Evolutionary conservation across 2,329 filamentous ascomycete genomes (phyloP), one percentile per base, ranked within the genome.

Genomic region (Hypoxylon sp.): DNA sequence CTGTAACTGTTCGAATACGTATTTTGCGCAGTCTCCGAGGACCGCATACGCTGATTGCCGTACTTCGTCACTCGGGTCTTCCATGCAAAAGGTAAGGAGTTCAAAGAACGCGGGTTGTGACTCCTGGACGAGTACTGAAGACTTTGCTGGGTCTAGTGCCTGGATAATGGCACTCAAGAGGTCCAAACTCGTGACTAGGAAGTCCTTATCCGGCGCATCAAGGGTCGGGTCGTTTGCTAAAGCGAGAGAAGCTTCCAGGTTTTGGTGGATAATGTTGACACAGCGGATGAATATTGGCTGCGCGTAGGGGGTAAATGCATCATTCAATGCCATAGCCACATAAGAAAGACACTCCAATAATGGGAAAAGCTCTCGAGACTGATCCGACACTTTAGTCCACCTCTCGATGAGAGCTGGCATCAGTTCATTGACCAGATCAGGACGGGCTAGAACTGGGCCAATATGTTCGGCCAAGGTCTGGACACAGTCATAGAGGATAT

Each of bases 401-500:
- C 96, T 88, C 69, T 91, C 86, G 71, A 98, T 94, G 50, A 99
- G 86, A 11, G 94, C 93, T 24, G 96, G 94, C 95, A 99, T 98
- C 66, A 99, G 86, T 73, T 94, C 87, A 70, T 92, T 88, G 44
- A 94, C 90, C n/a, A 97, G 87, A 58, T 94, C 88, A 5, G 92
- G 92, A 68, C 89, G 86, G n/a, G 94, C 92, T 71, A 99, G 85
- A 35, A 92, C 89, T 5, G 91, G 90, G 10, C 94, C 94, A 60
- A 98, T 92, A 76, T 94, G 92, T 80, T 99, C 96, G 3, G 96
- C 96, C 63, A 99, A 85, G 0, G 96, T 99, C 82, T 99, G 96
- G 35, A 99, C 93, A 80, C 96, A 98, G 82, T 99, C 96, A 83
- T 99, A 99, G 35, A 99, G 88, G 60, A 98, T 97, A 83, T 97